Evolutionary conservation across 306 rosid genomes (phyloP).

Genomic region (Acacia melanoxylon): DNA sequence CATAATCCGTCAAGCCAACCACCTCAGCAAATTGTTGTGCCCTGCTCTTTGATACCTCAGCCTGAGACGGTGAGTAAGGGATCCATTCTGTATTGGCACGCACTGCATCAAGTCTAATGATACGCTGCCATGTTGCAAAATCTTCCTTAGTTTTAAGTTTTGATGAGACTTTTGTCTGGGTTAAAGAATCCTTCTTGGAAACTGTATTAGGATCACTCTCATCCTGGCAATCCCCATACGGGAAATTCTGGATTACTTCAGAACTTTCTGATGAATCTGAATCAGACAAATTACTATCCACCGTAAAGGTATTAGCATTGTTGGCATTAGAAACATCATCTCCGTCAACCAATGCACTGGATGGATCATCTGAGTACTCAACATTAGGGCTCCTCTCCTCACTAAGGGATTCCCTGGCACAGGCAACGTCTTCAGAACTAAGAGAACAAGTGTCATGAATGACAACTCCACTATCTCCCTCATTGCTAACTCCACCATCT

Average conservation of each 20-base stretch:
- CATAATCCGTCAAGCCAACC: slow-evolving; percentile 93
- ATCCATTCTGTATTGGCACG: slow-evolving; percentile 95
- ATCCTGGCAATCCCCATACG: slow-evolving; percentile 54
- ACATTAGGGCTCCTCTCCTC: slow-evolving; percentile 64
- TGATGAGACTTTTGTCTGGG: slow-evolving; percentile 45
- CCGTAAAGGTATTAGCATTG: slow-evolving; percentile 59
- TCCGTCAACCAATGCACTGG: slow-evolving; percentile 67
- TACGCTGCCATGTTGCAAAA: slow-evolving; percentile 91
- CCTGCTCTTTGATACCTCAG: slow-evolving; percentile 57
- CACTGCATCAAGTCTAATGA: slow-evolving; percentile 95
- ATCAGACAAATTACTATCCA: slow-evolving; percentile 73
- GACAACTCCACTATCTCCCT: slow-evolving; percentile 54
- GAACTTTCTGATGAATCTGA: slow-evolving; percentile 82
- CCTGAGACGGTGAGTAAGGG: slow-evolving; percentile 63
- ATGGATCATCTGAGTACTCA: slow-evolving; percentile 69
- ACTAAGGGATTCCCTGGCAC: slow-evolving; percentile 90
- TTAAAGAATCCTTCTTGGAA: slow-evolving; percentile 58
- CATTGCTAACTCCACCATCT: slow-evolving; percentile 54
- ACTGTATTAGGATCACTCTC: slow-evolving; percentile 50
- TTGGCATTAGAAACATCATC: slow-evolving; percentile 54
- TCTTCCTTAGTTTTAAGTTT: slow-evolving; percentile 64
- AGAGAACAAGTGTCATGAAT: slow-evolving; percentile 71
- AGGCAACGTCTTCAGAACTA: slow-evolving; percentile 84
- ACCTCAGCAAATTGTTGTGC: slow-evolving; percentile 81
- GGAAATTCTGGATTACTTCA: slow-evolving; percentile 70